Base-by-base conservation (phyloP, 2,329 filamentous ascomycete genomes). In the Ascocoryne sarcoides region DNA sequence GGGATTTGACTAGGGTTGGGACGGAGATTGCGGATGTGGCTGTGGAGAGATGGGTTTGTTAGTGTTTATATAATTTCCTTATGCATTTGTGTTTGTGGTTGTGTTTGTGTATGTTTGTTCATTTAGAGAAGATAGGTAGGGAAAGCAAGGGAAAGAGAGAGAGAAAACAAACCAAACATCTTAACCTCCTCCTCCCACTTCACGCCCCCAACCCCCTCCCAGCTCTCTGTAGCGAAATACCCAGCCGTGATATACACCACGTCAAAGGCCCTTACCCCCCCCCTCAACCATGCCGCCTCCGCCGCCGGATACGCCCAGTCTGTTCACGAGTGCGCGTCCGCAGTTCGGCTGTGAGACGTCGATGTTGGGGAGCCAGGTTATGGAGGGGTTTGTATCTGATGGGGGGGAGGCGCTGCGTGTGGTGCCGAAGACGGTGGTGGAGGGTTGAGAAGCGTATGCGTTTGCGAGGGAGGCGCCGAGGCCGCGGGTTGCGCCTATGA, bases 81-180 rank as follows among this genome's bases (percentile, higher is more conserved):
- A n/a, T n/a, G n/a, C n/a, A n/a, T n/a, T n/a, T n/a, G n/a, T n/a
- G n/a, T n/a, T n/a, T n/a, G n/a, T n/a, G n/a, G n/a, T n/a, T n/a
- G n/a, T 26, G 7, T 26, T 26, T 26, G 23, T 7, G 23, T 7
- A 12, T 7, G 23, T 7, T 26, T 26, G 23, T 26, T 26, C 7
- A 12, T 26, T 26, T 7, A 26, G 23, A 12, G 23, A 26, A n/a
- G n/a, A n/a, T n/a, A n/a, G n/a, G n/a, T 16, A 20, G n/a, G 9
- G 4, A 19, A 33, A 16, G 17, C 14, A 5, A n/a, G n/a, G 20
- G n/a, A 34, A 4, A 81, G 74, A 2, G 73, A 78, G 36, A 83
- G 71, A 9, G 75, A 69, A 40, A 71, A 79, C 4, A 69, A 79
- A 32, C 76, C 82, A 59, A 86, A 86, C 78, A 84, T 86, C 47